Conservation (phyloP, 108 stramenopile species). For the Nannochloropsis salina region DNA sequence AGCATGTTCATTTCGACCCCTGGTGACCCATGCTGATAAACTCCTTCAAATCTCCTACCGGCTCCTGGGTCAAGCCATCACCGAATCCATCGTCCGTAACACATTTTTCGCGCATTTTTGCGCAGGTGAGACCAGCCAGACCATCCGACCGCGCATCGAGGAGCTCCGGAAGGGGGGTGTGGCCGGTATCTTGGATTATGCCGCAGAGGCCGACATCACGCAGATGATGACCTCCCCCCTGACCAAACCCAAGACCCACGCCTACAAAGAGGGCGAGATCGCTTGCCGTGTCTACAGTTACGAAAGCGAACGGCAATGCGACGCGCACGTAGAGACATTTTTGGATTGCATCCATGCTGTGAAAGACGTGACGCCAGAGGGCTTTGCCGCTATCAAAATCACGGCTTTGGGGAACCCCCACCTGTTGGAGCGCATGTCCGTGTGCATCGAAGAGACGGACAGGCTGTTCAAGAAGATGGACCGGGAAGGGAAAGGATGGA, state of each 20-base stretch:
- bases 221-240: constrained; percentile 23
- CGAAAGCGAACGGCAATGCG: constrained; percentile 71
- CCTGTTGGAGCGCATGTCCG: constrained; percentile 73
- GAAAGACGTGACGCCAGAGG: constrained; percentile 59
- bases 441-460: constrained; percentile 64
- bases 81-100: constrained; percentile 32
- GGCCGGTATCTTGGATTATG: constrained; percentile 90
- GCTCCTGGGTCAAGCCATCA: constrained; percentile 28
- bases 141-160: constrained; percentile 62
- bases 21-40: constrained; percentile 32
- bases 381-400: constrained; percentile 88
- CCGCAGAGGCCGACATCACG: constrained; percentile 73
- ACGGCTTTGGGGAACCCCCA: constrained; percentile 86
- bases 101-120: constrained; percentile 94
- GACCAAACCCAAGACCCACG: background rate
- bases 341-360: constrained; percentile 72
- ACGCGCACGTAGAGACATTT: constrained; percentile 66
- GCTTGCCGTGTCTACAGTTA: constrained; percentile 59
- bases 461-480: constrained; percentile 57
- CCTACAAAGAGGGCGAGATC: constrained; percentile 13
- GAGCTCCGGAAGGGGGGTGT: constrained; percentile 60
- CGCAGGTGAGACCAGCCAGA: constrained; percentile 70
- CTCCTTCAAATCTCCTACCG: constrained; percentile 33
- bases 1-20: constrained; percentile 34
- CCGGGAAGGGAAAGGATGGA: constrained; percentile 34